A percentile compares a stretch with the other conserved stretches of the same genome.
Conservation (phyloP, 2,329 filamentous ascomycete genomes). For the Gaeumannomyces sp. region DNA sequence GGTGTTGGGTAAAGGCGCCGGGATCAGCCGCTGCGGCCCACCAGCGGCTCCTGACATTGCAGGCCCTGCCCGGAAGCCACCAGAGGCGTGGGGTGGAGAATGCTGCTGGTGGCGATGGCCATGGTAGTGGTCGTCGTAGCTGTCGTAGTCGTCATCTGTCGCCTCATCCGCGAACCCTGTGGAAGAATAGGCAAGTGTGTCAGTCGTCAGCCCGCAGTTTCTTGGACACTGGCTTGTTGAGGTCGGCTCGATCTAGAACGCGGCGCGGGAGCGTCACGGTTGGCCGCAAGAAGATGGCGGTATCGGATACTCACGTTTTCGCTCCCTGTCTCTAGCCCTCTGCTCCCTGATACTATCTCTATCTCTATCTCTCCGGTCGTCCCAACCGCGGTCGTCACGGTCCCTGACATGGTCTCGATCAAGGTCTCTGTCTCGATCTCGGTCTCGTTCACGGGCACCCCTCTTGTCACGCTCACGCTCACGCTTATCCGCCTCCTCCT, state of each 20-base stretch:
- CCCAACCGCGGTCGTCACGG: too few species aligned
- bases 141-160: constrained; percentile 28
- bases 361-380: constrained; percentile 4
- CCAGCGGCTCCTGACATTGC: constrained; percentile 6
- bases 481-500: neutral
- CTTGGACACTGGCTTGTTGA: neutral
- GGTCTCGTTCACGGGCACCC: constrained; percentile 15
- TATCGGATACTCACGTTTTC: constrained; percentile 25
- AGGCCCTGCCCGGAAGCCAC: constrained; percentile 34
- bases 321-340: constrained; percentile 30
- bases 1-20: constrained; percentile 31
- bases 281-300: neutral
- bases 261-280: neutral
- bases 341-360: constrained; percentile 16
- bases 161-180: constrained; percentile 32
- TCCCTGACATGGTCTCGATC: constrained; percentile 21
- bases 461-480: neutral
- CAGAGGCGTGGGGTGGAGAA: constrained; percentile 45
- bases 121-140: constrained; percentile 28
- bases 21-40: constrained; percentile 11
- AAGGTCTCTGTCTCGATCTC: constrained; percentile 17
- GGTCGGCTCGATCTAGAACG: neutral
- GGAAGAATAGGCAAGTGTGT: neutral
- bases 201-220: neutral
- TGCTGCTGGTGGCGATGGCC: constrained; percentile 21